phyloP scores from a whole-genome alignment of 768 basidiomycete genomes.

The Leccinum barrowsii region DNA sequence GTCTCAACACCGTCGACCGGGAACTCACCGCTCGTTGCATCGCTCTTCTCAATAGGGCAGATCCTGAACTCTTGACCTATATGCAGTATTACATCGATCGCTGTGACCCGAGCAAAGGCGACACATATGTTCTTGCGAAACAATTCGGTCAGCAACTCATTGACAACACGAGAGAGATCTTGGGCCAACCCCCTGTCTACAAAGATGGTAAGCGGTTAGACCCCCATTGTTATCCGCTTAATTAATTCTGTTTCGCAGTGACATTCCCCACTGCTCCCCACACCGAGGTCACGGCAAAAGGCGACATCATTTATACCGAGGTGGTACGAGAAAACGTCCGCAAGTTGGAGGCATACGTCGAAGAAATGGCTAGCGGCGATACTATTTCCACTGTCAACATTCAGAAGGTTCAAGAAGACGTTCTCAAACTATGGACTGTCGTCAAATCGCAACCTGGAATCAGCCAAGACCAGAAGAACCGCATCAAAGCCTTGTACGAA shows the following conservation, averaged over 20 bases:
- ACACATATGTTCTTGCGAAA: slow-evolving; percentile 93
- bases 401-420: slow-evolving; percentile 96
- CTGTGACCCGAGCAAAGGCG: slow-evolving; percentile 76
- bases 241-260: slow-evolving; percentile 42
- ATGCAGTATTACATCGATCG: slow-evolving; percentile 95
- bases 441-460: slow-evolving; percentile 97
- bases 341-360: slow-evolving; percentile 95
- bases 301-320: slow-evolving; percentile 93
- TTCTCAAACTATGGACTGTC: slow-evolving; percentile 94
- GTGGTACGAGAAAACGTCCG: slow-evolving; percentile 95
- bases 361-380: slow-evolving; percentile 97
- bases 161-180: slow-evolving; percentile 85
- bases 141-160: slow-evolving; percentile 95
- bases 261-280: slow-evolving; percentile 98
- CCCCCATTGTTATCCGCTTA: not conserved
- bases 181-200: slow-evolving; percentile 84
- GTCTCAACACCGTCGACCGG: slow-evolving; percentile 89
- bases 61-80: slow-evolving; percentile 85
- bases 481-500: slow-evolving; percentile 92
- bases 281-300: slow-evolving; percentile 90
- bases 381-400: slow-evolving; percentile 86
- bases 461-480: slow-evolving; percentile 93
- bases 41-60: slow-evolving; percentile 95
- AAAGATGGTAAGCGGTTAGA: slow-evolving; percentile 76
- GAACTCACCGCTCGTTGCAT: slow-evolving; percentile 98